Base-by-base conservation (phyloP, 768 basidiomycete species). In the Tricholoma furcatifolium region DNA sequence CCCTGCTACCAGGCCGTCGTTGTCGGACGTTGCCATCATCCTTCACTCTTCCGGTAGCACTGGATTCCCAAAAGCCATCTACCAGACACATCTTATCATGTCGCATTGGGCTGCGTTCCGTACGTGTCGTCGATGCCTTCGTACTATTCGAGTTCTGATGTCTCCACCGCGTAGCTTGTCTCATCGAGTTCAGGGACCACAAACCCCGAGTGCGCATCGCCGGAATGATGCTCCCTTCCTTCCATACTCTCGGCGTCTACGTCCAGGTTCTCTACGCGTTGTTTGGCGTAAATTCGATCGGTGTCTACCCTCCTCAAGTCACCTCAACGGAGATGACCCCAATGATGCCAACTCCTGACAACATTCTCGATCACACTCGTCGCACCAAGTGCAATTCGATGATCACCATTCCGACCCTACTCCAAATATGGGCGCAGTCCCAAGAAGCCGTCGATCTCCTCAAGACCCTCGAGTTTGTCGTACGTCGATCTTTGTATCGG, bases 21-120 rank as follows among this genome's bases (percentile, higher is more conserved):
- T 15, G 11, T 31, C 48, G 1, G 55, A 69, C 10, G 63, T 57
- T 15, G 32, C 66, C 6, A 32, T 60, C n/a, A 50, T 62, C 27
- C 48, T 74, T 2, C 71, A 75, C 47, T 76, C 75, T 0, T 74
- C 75, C 0, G 73, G 74, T 11, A 74, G 74, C 40, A 72, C 74
- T 0, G 71, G 73, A 1, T 66, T 69, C 20, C 72, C 74, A 0
- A 74, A 72, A 44, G 61, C 73, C 2, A 69, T 75, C 35, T 58
- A 65, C 2, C 61, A 66, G 35, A 70, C 62, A 2, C 46, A 67
- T 40, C 39, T 54, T 1, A 60, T 53, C 6, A 44, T 55, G 4
- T 35, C 59, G 2, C 61, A 67, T 7, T 72, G 65, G 65, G 62
- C 59, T 4, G 35, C 47, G 6, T 56, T 54, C 8, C 54, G 72